phyloP scores from a whole-genome alignment of 2,329 filamentous ascomycete genomes.

The Aureobasidium lini region DNA sequence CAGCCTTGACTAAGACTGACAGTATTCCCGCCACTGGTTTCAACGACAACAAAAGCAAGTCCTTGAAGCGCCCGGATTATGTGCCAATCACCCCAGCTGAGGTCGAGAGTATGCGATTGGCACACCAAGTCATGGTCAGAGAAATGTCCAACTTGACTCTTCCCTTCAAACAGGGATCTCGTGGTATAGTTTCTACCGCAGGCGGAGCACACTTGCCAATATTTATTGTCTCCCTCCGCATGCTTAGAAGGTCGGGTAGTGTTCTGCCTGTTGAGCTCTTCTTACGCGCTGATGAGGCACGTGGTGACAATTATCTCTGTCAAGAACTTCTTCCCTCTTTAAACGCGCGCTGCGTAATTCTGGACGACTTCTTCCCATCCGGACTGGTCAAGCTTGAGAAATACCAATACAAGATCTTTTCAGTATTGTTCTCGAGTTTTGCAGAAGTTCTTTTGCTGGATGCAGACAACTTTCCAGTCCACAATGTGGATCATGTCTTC shows the following conservation, averaged over 20 bases:
- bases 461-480: conserved; percentile 40
- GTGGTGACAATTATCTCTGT: conserved; percentile 35
- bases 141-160: not conserved
- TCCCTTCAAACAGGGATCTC: not conserved
- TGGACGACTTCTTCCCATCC: conserved; percentile 34
- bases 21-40: conserved; percentile 2
- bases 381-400: conserved; percentile 29
- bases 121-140: not conserved
- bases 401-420: conserved; percentile 43
- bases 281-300: conserved; percentile 32
- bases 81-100: conserved; percentile 2
- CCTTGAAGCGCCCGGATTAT: conserved; percentile 3
- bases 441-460: conserved; percentile 43
- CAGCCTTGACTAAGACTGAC: conserved; percentile 10
- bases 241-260: conserved; percentile 38
- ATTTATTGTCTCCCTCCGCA: conserved; percentile 19
- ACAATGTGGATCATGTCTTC: conserved; percentile 35
- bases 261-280: conserved; percentile 41
- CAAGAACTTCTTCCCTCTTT: conserved; percentile 36
- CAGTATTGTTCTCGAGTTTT: conserved; percentile 44
- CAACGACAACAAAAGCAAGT: conserved; percentile 2
- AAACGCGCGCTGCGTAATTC: conserved; percentile 37
- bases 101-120: conserved; percentile 4
- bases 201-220: conserved; percentile 12
- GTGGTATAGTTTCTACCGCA: conserved; percentile 13